Base-by-base conservation (phyloP, 805 yeast species). In the Schwanniomyces vanrijiae region DNA sequence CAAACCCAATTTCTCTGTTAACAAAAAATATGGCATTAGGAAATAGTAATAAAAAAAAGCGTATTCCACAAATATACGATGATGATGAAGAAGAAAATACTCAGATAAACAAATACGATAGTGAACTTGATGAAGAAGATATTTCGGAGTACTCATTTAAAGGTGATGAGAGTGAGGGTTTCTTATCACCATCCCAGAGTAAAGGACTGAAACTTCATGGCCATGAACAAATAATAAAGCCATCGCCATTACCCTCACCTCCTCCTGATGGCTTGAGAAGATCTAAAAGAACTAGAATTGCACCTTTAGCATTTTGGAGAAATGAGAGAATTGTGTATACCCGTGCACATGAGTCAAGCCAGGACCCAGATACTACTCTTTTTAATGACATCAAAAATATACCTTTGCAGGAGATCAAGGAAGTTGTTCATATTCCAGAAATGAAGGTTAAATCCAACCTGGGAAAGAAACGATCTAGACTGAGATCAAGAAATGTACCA, bases 251-350 rank as follows among this genome's bases (percentile, higher is more conserved):
- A 25, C 77, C 76, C 1, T 69, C 75, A 3, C 76, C 77, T 1
- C 76, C 75, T 5, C 73, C 74, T 5, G 75, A 69, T 46, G 79
- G 82, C 0, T 57, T 80, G 2, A 72, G 96, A 52, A 69, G 88
- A 52, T 86, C 96, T 0, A 72, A 76, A 26, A 74, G 96, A 56
- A 78, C 81, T 0, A 78, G 80, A 51, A 76, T 86, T 5, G 79
- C 84, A 3, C 92, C 96, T 0, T 68, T 90, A 52, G 91, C 89
- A 2, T 87, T 77, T 61, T 90, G 96, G 96, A 80, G 87, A 61
- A 88, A 87, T 58, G 96, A 90, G 64, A 73, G 82, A 49, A 78
- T 86, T 25, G 78, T 87, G 3, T 90, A 86, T 58, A 55, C 68
- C 1, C 52, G 68, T 31, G 71, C 73, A 5, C 29, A 52, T 34